Percentiles rank a stretch among this genome's conserved stretches.
Evolutionary conservation across 176 grass and related monocot genomes (phyloP).

Genomic region (Paspalum notatum): DNA sequence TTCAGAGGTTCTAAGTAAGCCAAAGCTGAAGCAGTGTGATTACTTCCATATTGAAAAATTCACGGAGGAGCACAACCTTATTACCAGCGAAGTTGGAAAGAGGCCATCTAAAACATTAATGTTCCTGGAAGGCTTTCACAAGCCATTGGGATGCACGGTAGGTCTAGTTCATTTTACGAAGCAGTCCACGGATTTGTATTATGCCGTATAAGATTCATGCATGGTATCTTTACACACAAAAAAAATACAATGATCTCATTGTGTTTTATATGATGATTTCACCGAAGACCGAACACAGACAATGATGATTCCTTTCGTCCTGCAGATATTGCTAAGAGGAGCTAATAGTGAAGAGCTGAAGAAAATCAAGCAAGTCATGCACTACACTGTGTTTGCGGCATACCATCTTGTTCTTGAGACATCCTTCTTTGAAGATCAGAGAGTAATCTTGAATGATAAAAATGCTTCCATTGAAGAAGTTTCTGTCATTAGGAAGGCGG

Average conservation of each 20-base stretch:
- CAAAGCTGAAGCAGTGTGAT: slow-evolving; percentile 69
- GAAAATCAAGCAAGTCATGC: slow-evolving; percentile 81
- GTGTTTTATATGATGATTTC: too few species aligned
- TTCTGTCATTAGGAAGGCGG: slow-evolving; percentile 14
- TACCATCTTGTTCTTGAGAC: slow-evolving; percentile 90
- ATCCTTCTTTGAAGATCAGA: slow-evolving; percentile 95
- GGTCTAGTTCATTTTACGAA: background rate
- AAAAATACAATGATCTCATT: too few species aligned
- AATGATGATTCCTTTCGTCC: background rate
- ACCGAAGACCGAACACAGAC: too few species aligned
- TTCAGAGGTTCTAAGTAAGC: slow-evolving; percentile 46
- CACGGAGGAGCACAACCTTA: slow-evolving; percentile 55
- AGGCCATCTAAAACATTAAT: slow-evolving; percentile 65
- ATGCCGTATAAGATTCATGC: background rate
- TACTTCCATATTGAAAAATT: slow-evolving; percentile 83
- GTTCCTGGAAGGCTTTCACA: slow-evolving; percentile 85
- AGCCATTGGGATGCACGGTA: slow-evolving; percentile 88
- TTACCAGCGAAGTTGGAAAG: slow-evolving; percentile 40
- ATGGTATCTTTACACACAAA: background rate
- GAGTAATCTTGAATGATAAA: slow-evolving; percentile 58
- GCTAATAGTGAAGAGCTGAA: slow-evolving; percentile 75
- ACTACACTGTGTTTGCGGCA: slow-evolving; percentile 94
- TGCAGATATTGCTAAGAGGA: slow-evolving; percentile 86
- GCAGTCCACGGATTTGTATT: background rate
- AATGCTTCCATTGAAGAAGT: slow-evolving; percentile 37